Evolutionary conservation across 805 yeast genomes (phyloP), one percentile per base, ranked within the genome.

Genomic region (Wickerhamomyces canadensis): DNA sequence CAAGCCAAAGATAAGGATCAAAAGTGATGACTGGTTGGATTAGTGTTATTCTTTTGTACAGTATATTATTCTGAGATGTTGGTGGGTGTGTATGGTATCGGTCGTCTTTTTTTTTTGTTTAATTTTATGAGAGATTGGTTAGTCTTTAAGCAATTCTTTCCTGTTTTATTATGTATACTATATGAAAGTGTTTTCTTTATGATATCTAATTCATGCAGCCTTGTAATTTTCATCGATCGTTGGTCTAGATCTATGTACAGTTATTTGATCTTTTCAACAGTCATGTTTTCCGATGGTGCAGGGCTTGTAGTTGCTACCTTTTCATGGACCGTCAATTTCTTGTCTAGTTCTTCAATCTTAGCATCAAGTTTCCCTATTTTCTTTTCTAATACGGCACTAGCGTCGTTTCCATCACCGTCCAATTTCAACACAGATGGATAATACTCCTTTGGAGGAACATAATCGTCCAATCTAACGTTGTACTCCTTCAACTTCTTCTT

Each of bases 401-500:
- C 31, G 21, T 37, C 41, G 21, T 52, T 42, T 2, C 52, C 58
- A 27, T 50, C 35, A 10, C 31, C 35, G 14, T 58, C 67, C 13
- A 67, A 46, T 36, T 65, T 64, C 33, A 76, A 56, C 9, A 72
- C 61, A 18, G 57, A 48, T 2, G 83, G 80, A 22, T 62, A 61
- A 35, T 65, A 58, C 16, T 65, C 74, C 15, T 57, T 60, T 0
- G 79, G 74, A 1, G 74, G 68, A 18, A 60, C 63, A 35, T 70
- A 75, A 40, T 74, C 80, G 23, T 74, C 78, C 2, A 71, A 41
- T 49, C 62, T 56, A 36, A 64, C 55, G 44, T 60, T 40, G 38
- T 68, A 60, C 35, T 66, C 67, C 25, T 60, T 55, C 34, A 80
- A 55, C 55, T 76, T 72, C 31, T 54, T 50, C 60, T 73, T 72